Percentiles rank a stretch among this genome's conserved stretches.
Evolutionary conservation across 352 stramenopile genomes (phyloP).

Genomic region (Globisporangium uncinulatum): DNA sequence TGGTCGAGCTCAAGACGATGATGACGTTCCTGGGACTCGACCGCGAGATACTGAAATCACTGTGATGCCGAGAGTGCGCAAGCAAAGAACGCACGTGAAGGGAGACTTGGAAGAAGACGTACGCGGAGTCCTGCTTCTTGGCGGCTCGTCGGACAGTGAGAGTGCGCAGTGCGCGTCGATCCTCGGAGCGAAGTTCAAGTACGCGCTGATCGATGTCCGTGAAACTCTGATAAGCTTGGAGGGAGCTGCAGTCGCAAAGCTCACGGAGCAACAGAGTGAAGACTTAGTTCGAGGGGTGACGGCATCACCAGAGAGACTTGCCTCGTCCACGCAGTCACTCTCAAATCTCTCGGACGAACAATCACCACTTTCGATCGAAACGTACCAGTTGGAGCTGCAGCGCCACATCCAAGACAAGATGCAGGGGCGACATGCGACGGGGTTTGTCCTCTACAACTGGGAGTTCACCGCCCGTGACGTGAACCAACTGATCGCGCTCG

Average conservation of each 20-base stretch:
- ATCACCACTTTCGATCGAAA: constrained; percentile 14
- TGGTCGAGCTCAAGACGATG: not conserved
- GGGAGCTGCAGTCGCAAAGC: constrained; percentile 1
- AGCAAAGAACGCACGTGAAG: constrained; percentile 11
- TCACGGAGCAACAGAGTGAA: constrained; percentile 13
- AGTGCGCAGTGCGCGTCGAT: constrained; percentile 27
- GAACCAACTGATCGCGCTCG: constrained; percentile 37
- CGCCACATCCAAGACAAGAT: constrained; percentile 13
- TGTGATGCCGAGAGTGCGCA: constrained; percentile 5
- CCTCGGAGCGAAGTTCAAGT: constrained; percentile 36
- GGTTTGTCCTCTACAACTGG: constrained; percentile 55
- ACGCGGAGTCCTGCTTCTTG: constrained; percentile 42
- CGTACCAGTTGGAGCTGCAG: constrained; percentile 15
- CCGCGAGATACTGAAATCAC: not conserved
- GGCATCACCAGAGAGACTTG: no score
- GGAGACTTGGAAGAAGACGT: constrained; percentile 47
- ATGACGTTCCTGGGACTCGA: not conserved
- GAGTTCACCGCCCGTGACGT: constrained; percentile 36
- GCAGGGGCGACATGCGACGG: constrained; percentile 17
- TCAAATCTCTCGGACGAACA: no score
- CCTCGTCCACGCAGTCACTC: no score
- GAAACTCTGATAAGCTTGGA: constrained; percentile 17
- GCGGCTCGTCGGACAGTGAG: constrained; percentile 30
- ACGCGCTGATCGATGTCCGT: constrained; percentile 36
- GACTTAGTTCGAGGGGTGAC: not conserved